Evolutionary conservation across 768 basidiomycete genomes (phyloP).

Genomic region (Lactarius hatsudake): DNA sequence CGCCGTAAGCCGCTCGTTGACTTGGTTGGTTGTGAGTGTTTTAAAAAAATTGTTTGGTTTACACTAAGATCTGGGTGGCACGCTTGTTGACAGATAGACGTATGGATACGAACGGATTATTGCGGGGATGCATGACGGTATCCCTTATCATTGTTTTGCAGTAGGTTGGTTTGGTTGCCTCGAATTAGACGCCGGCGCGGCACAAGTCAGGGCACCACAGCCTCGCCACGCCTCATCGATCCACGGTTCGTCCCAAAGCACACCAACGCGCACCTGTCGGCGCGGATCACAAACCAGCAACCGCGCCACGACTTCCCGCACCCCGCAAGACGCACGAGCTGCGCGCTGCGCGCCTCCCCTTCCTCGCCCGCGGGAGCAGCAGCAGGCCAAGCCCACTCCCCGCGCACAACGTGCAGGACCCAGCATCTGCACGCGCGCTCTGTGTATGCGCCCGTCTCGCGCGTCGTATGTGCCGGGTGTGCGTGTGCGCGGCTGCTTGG

Average conservation of each 20-base stretch:
- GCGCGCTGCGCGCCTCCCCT: conserved; percentile 33
- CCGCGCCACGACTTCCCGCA: conserved; percentile 52
- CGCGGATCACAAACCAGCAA: conserved; percentile 69
- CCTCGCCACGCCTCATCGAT: background rate
- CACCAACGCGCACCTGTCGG: conserved; percentile 51
- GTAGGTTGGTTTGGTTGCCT: too few species aligned
- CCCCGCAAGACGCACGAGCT: conserved; percentile 42
- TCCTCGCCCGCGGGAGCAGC: conserved; percentile 20
- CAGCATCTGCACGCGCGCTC: conserved; percentile 48
- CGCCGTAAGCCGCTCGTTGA: too few species aligned
- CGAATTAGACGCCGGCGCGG: too few species aligned
- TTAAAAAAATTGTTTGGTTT: background rate
- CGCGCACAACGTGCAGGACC: conserved; percentile 77
- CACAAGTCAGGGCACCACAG: background rate
- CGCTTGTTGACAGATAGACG: background rate
- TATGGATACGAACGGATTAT: background rate
- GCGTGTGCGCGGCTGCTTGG: conserved; percentile 40
- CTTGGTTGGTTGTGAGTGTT: background rate
- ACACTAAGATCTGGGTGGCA: background rate
- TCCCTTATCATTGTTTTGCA: background rate
- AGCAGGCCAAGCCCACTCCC: conserved; percentile 71
- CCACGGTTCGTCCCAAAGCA: conserved; percentile 38
- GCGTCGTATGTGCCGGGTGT: conserved; percentile 64
- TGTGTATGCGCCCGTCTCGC: too few species aligned
- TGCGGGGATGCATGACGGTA: background rate